Base-by-base conservation (phyloP, 2,329 filamentous ascomycete species). In the Diaporthe citrichinensis region DNA sequence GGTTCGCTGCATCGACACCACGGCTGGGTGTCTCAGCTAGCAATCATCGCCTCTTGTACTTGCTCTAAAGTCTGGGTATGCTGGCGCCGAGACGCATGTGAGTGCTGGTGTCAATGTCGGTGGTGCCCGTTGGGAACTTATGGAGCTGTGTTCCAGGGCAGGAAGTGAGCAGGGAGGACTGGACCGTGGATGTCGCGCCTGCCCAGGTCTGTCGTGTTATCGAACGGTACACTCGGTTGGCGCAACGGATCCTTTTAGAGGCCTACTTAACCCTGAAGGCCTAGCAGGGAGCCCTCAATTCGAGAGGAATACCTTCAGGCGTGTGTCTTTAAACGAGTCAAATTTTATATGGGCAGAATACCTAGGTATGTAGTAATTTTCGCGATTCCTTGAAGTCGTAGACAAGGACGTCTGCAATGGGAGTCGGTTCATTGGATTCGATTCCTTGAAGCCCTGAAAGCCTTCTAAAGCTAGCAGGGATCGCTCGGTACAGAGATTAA, bases 161-260 rank as follows among this genome's bases (percentile, higher is more conserved):
- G 57, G 36, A 17, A 41, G n/a, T 39, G 9, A 31, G 25, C 61
- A 25, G 61, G 31, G 31, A 49, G 41, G 61, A 23, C 20, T n/a
- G 41, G 49, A 28, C 61, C 44, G 23, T 41, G 46, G 44, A 68
- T 39, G 31, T 68, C 46, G 65, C 65, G 65, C 65, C 46, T 53
- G 65, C 12, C 31, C 9, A 7, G 46, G 34, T 17, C 31, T 39
- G 41, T 36, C 15, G 9, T 23, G 28, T 25, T 49, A n/a, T n/a
- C 28, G 31, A 36, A n/a, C 55, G 17, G 55, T 36, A n/a, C 44
- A 36, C 14, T 49, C 44, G 62, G 31, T 49, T 49, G 61, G 41
- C 28, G 28, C 28, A 15, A 23, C 25, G n/a, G 25, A 7, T n/a
- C 61, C 20, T 34, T 49, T 46, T 46, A 9, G 28, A 31, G 20